A percentile compares a stretch with the other conserved stretches of the same genome.
Evolutionary conservation across 805 yeast species (phyloP).

Genomic region (Metschnikowia orientalis): DNA sequence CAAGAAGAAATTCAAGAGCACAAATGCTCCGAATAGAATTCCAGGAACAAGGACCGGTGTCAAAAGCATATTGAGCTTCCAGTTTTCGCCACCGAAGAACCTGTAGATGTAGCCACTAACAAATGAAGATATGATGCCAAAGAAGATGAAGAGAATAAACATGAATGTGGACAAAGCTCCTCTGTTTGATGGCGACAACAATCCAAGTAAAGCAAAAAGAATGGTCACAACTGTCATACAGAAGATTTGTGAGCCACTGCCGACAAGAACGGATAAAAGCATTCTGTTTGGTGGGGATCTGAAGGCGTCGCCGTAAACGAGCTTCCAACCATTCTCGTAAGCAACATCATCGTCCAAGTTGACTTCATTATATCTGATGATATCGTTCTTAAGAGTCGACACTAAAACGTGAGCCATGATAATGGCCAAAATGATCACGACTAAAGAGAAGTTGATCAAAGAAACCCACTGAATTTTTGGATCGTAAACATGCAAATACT

Average conservation of each 20-base stretch:
- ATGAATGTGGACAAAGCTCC: slow-evolving; percentile 89
- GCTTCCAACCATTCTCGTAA: slow-evolving; percentile 96
- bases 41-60: slow-evolving; percentile 91
- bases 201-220: slow-evolving; percentile 80
- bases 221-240: slow-evolving; percentile 71
- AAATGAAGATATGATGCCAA: slow-evolving; percentile 80
- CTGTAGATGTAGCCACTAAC: slow-evolving; percentile 83
- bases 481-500: slow-evolving; percentile 84
- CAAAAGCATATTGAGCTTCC: slow-evolving; percentile 80
- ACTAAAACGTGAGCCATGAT: slow-evolving; percentile 75
- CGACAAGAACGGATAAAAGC: slow-evolving; percentile 74
- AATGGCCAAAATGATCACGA: slow-evolving; percentile 71
- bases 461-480: slow-evolving; percentile 97
- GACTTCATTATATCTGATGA: slow-evolving; percentile 82
- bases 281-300: slow-evolving; percentile 72
- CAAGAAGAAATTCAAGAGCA: slow-evolving; percentile 77
- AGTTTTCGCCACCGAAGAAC: slow-evolving; percentile 84
- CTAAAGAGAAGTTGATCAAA: slow-evolving; percentile 75
- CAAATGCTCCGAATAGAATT: slow-evolving; percentile 53
- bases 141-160: slow-evolving; percentile 77
- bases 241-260: slow-evolving; percentile 83
- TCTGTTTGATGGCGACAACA: slow-evolving; percentile 89
- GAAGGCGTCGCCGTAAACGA: slow-evolving; percentile 92
- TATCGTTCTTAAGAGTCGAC: slow-evolving; percentile 79
- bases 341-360: slow-evolving; percentile 82